Percentiles rank a stretch among this genome's conserved stretches.
Evolutionary conservation across 345 rosid genomes (phyloP).

Genomic region (Populus euphratica): DNA sequence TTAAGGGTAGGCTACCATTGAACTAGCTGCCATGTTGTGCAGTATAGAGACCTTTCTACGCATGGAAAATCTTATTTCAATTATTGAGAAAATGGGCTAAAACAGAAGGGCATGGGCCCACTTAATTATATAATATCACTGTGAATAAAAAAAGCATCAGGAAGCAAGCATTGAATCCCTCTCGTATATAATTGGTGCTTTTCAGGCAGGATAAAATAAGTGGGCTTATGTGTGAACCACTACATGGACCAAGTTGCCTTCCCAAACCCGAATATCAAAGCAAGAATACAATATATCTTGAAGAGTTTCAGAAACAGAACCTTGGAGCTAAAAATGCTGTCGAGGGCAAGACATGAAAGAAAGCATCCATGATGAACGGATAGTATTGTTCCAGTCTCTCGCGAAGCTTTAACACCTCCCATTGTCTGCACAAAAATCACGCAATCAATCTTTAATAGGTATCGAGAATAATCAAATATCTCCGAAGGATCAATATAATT

Average conservation of each 20-base stretch:
- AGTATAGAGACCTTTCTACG: not conserved
- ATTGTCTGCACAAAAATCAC: too few species aligned
- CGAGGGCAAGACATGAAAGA: not conserved
- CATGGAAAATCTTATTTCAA: too few species aligned
- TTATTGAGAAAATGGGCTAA: not conserved
- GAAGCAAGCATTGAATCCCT: too few species aligned
- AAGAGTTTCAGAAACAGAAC: not conserved
- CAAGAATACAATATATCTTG: not conserved
- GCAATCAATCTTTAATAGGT: too few species aligned
- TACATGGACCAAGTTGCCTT: not conserved
- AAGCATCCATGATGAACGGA: not conserved
- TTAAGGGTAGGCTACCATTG: not conserved
- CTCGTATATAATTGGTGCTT: too few species aligned
- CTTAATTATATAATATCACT: not conserved
- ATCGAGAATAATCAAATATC: too few species aligned
- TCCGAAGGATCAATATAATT: too few species aligned
- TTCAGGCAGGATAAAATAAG: too few species aligned
- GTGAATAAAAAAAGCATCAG: not conserved
- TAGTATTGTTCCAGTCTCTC: not conserved
- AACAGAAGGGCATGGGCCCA: not conserved
- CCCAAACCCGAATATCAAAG: not conserved
- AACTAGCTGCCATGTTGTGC: not conserved
- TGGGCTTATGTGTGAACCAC: too few species aligned
- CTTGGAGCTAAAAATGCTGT: not conserved
- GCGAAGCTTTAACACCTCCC: too few species aligned